Evolutionary conservation across 176 grass and related monocot species (phyloP).

Genomic region (Thalia dealbata): DNA sequence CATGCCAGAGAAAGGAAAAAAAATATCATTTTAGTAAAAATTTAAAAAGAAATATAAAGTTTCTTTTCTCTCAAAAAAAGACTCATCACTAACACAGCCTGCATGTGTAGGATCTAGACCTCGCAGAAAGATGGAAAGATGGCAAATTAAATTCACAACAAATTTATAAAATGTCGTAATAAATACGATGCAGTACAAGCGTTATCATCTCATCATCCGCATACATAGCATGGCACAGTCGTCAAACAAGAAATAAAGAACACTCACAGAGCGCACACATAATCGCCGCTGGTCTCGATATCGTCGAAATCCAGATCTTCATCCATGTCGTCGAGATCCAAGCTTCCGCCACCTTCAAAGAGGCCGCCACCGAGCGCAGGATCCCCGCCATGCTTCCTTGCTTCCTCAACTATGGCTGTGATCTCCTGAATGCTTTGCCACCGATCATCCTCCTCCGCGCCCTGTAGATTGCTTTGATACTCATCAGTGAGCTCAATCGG

Average conservation of each 20-base stretch:
- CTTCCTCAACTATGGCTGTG: conserved; percentile 71
- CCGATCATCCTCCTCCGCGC: conserved; percentile 11
- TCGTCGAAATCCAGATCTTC: conserved; percentile 52
- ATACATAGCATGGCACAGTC: no score
- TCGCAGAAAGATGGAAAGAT: no score
- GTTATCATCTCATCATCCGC: no score
- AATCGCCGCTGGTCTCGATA: conserved; percentile 74
- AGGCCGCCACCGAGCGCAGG: conserved; percentile 26
- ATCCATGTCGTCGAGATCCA: conserved; percentile 85
- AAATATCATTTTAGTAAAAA: no score
- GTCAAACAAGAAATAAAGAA: not conserved
- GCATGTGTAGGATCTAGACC: no score
- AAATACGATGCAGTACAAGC: no score
- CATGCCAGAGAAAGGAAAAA: no score
- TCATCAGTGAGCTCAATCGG: conserved; percentile 88
- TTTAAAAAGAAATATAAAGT: no score
- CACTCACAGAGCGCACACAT: conserved; percentile 44
- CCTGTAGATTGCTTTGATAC: conserved; percentile 42
- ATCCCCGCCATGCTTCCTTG: conserved; percentile 27
- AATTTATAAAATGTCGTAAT: no score
- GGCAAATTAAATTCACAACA: no score
- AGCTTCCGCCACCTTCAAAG: conserved; percentile 48
- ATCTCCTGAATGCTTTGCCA: conserved; percentile 63
- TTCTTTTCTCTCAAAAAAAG: no score
- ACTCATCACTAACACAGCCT: no score